phyloP scores from a whole-genome alignment of 2,329 filamentous ascomycete genomes.

The Tolypocladium nubicola region DNA sequence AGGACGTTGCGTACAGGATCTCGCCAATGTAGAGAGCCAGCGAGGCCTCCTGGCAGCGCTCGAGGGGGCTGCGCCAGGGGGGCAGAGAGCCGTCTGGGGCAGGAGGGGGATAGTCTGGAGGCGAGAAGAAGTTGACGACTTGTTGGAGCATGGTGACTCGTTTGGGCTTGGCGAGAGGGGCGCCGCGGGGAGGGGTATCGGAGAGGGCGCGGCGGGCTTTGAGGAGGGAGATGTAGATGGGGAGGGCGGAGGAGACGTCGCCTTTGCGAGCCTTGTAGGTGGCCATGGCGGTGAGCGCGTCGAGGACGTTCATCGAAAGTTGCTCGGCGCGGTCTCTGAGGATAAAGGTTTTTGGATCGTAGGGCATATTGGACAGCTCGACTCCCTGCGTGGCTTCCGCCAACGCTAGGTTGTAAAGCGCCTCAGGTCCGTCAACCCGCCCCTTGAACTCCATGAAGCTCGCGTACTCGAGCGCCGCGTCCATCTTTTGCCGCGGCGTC shows the following conservation, averaged over 20 bases:
- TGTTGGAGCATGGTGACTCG: slow-evolving; percentile 8
- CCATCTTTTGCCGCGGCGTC: slow-evolving; percentile 64
- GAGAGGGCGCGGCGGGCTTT: slow-evolving; percentile 59
- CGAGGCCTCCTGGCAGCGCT: slow-evolving; percentile 75
- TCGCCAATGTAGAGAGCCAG: slow-evolving; percentile 88
- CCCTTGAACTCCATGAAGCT: slow-evolving; percentile 77
- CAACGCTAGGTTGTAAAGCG: slow-evolving; percentile 67
- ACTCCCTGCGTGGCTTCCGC: slow-evolving; percentile 57
- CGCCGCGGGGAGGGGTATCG: slow-evolving; percentile 17
- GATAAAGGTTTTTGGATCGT: slow-evolving; percentile 53
- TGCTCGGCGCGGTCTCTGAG: slow-evolving; percentile 47
- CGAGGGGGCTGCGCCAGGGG: slow-evolving; percentile 51
- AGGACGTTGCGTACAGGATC: slow-evolving; percentile 63
- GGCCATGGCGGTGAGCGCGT: slow-evolving; percentile 65
- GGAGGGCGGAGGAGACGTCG: slow-evolving; percentile 59
- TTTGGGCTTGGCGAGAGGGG: slow-evolving; percentile 3
- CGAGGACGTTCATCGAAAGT: slow-evolving; percentile 65
- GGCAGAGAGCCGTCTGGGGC: slow-evolving; percentile 60
- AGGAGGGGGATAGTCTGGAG: slow-evolving; percentile 58
- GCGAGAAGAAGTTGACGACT: slow-evolving; percentile 17
- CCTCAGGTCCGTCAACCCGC: slow-evolving; percentile 50
- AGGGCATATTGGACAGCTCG: slow-evolving; percentile 24
- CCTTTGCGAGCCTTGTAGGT: slow-evolving; percentile 64
- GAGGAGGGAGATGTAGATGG: slow-evolving; percentile 77
- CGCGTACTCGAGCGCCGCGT: slow-evolving; percentile 74